Conservation (phyloP, 352 stramenopile species). For the Peronospora belbahrii region DNA sequence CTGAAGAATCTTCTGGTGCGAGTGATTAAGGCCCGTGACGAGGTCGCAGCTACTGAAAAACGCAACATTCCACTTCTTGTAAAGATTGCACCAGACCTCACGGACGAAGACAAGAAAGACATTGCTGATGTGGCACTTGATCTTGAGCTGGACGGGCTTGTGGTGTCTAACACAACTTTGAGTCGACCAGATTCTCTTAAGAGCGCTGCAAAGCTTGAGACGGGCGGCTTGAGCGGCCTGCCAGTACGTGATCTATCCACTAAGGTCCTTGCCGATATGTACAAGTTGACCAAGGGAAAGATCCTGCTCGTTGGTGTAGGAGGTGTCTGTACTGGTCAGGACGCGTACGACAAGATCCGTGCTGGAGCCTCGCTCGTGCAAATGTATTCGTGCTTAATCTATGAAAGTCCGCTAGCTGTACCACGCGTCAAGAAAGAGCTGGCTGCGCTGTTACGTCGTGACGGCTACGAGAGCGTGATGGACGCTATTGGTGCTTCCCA, state of each 20-base stretch:
- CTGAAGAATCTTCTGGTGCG: conserved; percentile 70
- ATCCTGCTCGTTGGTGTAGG: conserved; percentile 96
- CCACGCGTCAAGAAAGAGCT: conserved; percentile 87
- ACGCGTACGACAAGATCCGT: conserved; percentile 97
- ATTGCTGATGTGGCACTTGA: conserved; percentile 88
- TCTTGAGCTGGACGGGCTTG: conserved; percentile 89
- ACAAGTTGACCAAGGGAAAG: conserved; percentile 87
- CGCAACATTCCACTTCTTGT: conserved; percentile 89
- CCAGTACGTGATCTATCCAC: conserved; percentile 92
- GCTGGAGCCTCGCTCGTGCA: conserved; percentile 93
- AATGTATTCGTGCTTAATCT: conserved; percentile 92
- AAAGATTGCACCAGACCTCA: conserved; percentile 97
- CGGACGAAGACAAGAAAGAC: conserved; percentile 90
- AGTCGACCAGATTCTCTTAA: conserved; percentile 76
- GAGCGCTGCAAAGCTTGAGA: conserved; percentile 70
- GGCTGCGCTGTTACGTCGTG: conserved; percentile 56
- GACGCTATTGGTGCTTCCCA: conserved; percentile 84
- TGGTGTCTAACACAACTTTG: conserved; percentile 97
- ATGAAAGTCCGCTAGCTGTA: conserved; percentile 84
- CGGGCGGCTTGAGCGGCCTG: conserved; percentile 92
- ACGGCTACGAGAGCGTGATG: conserved; percentile 77
- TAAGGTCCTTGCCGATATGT: conserved; percentile 92
- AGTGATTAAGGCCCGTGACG: conserved; percentile 61
- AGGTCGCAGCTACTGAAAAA: conserved; percentile 44
- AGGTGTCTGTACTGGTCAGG: conserved; percentile 85